These are phyloP conservation scores for Tubosaeta sp. DNA, from an alignment of 768 basidiomycete species.

Conservation along the genomic window DNA sequence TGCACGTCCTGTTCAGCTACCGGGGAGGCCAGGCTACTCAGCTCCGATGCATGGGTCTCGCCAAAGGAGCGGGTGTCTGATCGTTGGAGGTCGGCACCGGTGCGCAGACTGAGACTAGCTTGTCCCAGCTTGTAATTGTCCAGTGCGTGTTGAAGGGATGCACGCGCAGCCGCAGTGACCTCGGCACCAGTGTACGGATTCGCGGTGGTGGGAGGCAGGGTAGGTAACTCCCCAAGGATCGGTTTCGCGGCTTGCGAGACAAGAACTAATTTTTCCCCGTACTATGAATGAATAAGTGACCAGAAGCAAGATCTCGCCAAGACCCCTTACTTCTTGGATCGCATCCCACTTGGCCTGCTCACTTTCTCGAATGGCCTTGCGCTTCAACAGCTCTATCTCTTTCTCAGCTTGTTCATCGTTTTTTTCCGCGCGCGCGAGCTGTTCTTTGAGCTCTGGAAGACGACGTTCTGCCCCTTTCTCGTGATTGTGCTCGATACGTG, in stretches of 20 bases:
- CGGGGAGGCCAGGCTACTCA: constrained; percentile 49
- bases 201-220: constrained; percentile 55
- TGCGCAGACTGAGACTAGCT: constrained; percentile 46
- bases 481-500: constrained; percentile 60
- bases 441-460: constrained; percentile 63
- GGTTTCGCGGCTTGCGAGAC: constrained; percentile 67
- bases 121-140: constrained; percentile 75
- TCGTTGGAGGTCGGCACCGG: constrained; percentile 51
- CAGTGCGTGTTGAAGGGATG: constrained; percentile 71
- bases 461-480: constrained; percentile 63
- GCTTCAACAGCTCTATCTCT: constrained; percentile 66
- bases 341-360: constrained; percentile 79
- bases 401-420: constrained; percentile 66
- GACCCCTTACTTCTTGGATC: constrained; percentile 57
- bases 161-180: constrained; percentile 64
- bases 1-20: constrained; percentile 23
- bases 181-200: constrained; percentile 60
- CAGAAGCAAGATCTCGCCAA: not conserved
- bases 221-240: constrained; percentile 58
- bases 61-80: constrained; percentile 82
- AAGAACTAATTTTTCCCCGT: constrained; percentile 74
- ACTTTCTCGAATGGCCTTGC: constrained; percentile 72
- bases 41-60: constrained; percentile 74
- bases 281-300: constrained; percentile 40
- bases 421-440: constrained; percentile 59